phyloP scores from a whole-genome alignment of 805 yeast genomes.

The Wickerhamiella sorbophila region DNA sequence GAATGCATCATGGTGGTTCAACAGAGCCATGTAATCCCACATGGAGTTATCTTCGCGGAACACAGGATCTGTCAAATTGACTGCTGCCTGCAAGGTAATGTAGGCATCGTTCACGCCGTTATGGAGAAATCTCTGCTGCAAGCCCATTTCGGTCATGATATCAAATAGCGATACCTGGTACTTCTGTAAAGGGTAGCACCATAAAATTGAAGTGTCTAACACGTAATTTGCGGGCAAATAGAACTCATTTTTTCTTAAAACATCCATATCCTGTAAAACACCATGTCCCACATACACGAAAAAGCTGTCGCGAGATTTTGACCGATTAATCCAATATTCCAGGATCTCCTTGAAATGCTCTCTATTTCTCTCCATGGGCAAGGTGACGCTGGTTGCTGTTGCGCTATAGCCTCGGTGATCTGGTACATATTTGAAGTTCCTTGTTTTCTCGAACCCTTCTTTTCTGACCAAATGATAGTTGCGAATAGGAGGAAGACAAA shows the following conservation, averaged over 20 bases:
- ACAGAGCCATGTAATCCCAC: no score
- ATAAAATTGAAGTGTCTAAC: slow-evolving; percentile 38
- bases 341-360: background rate
- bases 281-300: slow-evolving; percentile 43
- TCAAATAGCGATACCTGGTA: slow-evolving; percentile 28
- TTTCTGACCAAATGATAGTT: background rate
- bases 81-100: slow-evolving; percentile 39
- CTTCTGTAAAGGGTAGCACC: slow-evolving; percentile 15
- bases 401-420: slow-evolving; percentile 38
- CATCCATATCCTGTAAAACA: slow-evolving; percentile 38
- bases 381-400: slow-evolving; percentile 35
- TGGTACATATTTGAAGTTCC: slow-evolving; percentile 41
- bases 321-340: background rate
- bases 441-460: slow-evolving; percentile 11
- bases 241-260: slow-evolving; percentile 37
- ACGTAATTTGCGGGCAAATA: slow-evolving; percentile 27
- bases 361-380: slow-evolving; percentile 24
- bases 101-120: slow-evolving; percentile 64
- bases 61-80: slow-evolving; percentile 38
- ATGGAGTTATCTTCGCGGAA: slow-evolving; percentile 4
- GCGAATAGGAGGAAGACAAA: background rate
- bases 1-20: background rate
- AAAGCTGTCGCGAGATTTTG: slow-evolving; percentile 17
- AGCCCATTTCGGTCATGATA: slow-evolving; percentile 31
- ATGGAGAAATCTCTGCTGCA: slow-evolving; percentile 48